Base-by-base conservation (phyloP, 2,329 filamentous ascomycete species). In the Endothia cerciana region DNA sequence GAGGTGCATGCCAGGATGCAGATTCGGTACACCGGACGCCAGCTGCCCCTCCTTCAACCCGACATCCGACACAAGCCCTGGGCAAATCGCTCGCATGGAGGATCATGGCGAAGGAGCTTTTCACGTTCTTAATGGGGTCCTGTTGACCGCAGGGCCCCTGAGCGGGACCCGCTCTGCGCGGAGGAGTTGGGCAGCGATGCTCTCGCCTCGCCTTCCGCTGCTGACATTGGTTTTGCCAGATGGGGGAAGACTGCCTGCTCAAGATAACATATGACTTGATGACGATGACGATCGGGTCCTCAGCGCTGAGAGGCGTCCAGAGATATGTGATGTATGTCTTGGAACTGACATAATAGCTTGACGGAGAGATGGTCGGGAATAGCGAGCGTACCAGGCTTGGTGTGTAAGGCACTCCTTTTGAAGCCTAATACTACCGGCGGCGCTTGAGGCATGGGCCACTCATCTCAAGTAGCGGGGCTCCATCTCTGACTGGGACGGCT, bases 311-410 rank as follows among this genome's bases (percentile, higher is more conserved):
- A 65, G 55, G 63, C 45, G 56, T 40, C 53, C 41, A 33, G 53
- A 43, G 38, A 57, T 60, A 56, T 60, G 47, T 53, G 60, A 58
- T 64, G 57, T 64, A 51, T 67, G 65, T 67, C 65, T 67, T 55
- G 56, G 66, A 47, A 38, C 25, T 56, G 49, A 56, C 51, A 45
- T 22, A 30, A 56, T 38, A 56, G 33, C 49, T 62, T 19, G 53
- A 28, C 19, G 51, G 25, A 47, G 30, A 33, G 43, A 41, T 17
- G 51, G 51, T 41, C 22, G 38, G 33, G 40, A 49, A 38, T n/a
- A 28, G 49, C 38, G 11, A 63, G 45, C 38, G n/a, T 38, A 19
- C 15, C 40, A 62, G 41, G 59, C 36, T 40, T 60, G 59, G 55
- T 59, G 58, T 55, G 53, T 47, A 40, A 59, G 60, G 49, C 22